A percentile compares a stretch with the other conserved stretches of the same genome.
phyloP scores from a whole-genome alignment of 176 grass and related monocot genomes.

The Avena sativa region DNA sequence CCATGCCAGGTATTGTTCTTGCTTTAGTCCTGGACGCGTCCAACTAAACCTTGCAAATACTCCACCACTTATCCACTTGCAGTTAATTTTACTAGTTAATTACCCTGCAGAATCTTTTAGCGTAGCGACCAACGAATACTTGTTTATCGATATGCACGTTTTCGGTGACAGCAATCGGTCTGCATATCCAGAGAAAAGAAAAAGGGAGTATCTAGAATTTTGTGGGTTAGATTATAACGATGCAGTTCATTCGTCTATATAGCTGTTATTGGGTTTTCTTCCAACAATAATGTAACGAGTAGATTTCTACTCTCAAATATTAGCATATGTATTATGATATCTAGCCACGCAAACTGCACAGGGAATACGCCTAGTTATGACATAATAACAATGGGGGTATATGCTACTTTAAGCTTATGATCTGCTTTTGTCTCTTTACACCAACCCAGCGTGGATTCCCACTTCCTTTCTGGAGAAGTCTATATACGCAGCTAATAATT shows the following conservation, averaged over 20 bases:
- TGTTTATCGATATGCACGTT: not conserved
- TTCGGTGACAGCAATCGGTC: not conserved
- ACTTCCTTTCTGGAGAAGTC: not conserved
- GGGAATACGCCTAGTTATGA: not conserved
- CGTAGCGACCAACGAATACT: not conserved
- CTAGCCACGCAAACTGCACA: not conserved
- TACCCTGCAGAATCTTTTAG: not conserved
- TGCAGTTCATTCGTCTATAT: not conserved
- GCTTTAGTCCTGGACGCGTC: too few relatives aligned
- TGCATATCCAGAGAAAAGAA: too few relatives aligned
- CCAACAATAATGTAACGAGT: not conserved
- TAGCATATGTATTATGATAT: too few relatives aligned
- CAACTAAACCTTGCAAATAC: too few relatives aligned
- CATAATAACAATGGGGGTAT: not conserved
- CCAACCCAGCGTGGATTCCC: not conserved
- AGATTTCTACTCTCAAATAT: not conserved
- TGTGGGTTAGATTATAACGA: not conserved
- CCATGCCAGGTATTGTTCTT: not conserved
- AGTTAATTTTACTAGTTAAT: not conserved
- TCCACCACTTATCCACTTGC: not conserved
- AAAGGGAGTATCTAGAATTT: not conserved
- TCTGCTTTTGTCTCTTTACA: not conserved
- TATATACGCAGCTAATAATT: constrained; percentile 16
- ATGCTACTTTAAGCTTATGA: not conserved
- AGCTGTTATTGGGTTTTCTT: not conserved